phyloP scores from a whole-genome alignment of 139 green algal genomes.

The Gonium pectorale region DNA sequence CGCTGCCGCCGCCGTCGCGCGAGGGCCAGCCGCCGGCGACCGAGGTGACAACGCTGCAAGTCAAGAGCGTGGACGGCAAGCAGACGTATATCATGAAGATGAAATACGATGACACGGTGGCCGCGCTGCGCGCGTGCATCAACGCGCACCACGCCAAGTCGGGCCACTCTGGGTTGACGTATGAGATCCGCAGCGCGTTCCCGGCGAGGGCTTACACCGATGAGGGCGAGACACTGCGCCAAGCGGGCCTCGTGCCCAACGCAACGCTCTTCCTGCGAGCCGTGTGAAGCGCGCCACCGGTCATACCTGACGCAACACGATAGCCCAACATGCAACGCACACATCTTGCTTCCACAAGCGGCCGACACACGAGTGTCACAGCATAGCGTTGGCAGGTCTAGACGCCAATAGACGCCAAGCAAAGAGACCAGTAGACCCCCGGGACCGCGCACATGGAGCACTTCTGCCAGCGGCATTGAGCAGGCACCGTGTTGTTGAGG shows the following conservation, averaged over 20 bases:
- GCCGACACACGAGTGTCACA: too few relatives aligned
- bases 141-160: slow-evolving; percentile 51
- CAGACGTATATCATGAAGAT: slow-evolving; percentile 69
- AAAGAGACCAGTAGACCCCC: too few relatives aligned
- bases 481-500: too few relatives aligned
- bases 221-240: slow-evolving; percentile 51
- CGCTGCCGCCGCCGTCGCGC: slow-evolving; percentile 52
- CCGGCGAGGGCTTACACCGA: slow-evolving; percentile 59
- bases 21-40: slow-evolving; percentile 23
- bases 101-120: slow-evolving; percentile 60
- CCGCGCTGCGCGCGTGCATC: slow-evolving; percentile 52
- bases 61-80: slow-evolving; percentile 70
- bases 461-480: too few relatives aligned
- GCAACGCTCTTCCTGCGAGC: slow-evolving; percentile 63
- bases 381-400: too few relatives aligned
- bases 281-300: too few relatives aligned
- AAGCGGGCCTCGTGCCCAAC: slow-evolving; percentile 65
- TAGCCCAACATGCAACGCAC: too few relatives aligned
- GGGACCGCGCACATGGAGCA: too few relatives aligned
- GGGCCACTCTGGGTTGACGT: slow-evolving; percentile 17
- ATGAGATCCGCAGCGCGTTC: slow-evolving; percentile 65
- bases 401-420: too few relatives aligned
- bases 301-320: too few relatives aligned
- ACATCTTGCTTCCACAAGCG: too few relatives aligned
- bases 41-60: slow-evolving; percentile 43